Percentiles rank a stretch among this genome's conserved stretches.
phyloP scores from a whole-genome alignment of 352 stramenopile species.

The Phytopythium delawarense region DNA sequence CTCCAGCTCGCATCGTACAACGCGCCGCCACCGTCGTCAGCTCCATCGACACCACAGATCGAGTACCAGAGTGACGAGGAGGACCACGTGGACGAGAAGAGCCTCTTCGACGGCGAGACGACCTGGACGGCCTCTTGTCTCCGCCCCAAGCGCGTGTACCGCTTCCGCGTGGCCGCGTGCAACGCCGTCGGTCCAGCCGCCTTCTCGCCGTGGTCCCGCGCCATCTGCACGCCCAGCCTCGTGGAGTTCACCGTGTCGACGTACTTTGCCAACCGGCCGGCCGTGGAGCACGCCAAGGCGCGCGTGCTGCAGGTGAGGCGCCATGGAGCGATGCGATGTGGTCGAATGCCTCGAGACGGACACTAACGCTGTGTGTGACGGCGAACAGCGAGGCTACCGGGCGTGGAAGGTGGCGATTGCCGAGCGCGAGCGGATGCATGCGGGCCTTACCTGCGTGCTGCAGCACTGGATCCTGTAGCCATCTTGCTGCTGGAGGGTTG shows the following conservation, averaged over 20 bases:
- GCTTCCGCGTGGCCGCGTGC: conserved; percentile 43
- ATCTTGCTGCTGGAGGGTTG: neutral
- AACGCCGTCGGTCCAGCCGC: conserved; percentile 35
- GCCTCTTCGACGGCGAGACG: conserved; percentile 22
- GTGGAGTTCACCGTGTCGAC: conserved; percentile 58
- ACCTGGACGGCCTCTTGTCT: conserved; percentile 43
- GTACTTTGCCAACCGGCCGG: conserved; percentile 45
- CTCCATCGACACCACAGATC: neutral
- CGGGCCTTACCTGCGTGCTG: conserved; percentile 5
- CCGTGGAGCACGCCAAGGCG: conserved; percentile 49
- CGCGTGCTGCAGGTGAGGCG: conserved; percentile 31
- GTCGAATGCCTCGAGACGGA: too few species aligned
- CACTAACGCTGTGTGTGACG: too few species aligned
- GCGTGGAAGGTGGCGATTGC: conserved; percentile 19
- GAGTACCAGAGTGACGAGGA: conserved; percentile 6
- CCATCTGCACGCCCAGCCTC: conserved; percentile 53
- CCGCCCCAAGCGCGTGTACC: conserved; percentile 46
- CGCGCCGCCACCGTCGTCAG: conserved; percentile 9
- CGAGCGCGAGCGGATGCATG: conserved; percentile 8
- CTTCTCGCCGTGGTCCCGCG: conserved; percentile 32
- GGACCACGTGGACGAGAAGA: conserved; percentile 38
- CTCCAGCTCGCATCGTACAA: conserved; percentile 38
- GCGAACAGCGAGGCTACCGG: conserved; percentile 25
- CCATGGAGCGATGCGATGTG: too few species aligned
- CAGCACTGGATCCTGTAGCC: neutral